Percentiles rank a stretch among this genome's conserved stretches.
Evolutionary conservation across 140 eudicot genomes (phyloP).

Genomic region (Anethum foeniculum): DNA sequence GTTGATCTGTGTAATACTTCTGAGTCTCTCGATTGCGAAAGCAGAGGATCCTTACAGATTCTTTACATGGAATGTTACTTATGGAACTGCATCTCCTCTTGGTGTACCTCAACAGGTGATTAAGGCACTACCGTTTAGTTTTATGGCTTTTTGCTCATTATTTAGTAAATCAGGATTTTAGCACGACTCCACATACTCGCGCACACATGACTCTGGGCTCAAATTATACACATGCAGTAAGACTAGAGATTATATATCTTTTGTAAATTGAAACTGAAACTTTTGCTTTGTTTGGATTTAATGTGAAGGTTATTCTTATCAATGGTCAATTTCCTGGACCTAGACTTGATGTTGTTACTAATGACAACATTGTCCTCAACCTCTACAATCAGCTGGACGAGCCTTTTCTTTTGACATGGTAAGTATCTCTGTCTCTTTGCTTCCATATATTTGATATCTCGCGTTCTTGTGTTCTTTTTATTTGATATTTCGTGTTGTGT

Average conservation of each 20-base stretch:
- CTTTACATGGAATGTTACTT: conserved; percentile 87
- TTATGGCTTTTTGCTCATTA: not conserved
- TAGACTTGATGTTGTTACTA: conserved; percentile 62
- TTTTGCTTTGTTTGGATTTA: not conserved
- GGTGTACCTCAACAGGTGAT: conserved; percentile 89
- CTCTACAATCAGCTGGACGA: conserved; percentile 62
- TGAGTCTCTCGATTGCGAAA: conserved; percentile 46
- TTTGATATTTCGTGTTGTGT: too few species aligned
- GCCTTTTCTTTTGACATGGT: conserved; percentile 88
- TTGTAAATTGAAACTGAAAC: not conserved
- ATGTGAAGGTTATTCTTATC: conserved; percentile 64
- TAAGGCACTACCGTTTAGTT: not conserved
- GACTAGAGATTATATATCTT: not conserved
- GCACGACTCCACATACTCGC: not conserved
- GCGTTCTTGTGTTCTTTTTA: not conserved
- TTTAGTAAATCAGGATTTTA: not conserved
- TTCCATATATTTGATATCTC: not conserved
- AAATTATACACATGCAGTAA: not conserved
- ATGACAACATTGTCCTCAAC: conserved; percentile 63
- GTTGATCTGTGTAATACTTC: conserved; percentile 24
- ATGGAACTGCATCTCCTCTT: conserved; percentile 85
- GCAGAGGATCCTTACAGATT: conserved; percentile 78
- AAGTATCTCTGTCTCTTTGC: conserved; percentile 29
- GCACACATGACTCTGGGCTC: not conserved
- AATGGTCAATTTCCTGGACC: conserved; percentile 97